phyloP scores from a whole-genome alignment of 1,139 yeast genomes.

The Lodderomyces jiufengensis region DNA sequence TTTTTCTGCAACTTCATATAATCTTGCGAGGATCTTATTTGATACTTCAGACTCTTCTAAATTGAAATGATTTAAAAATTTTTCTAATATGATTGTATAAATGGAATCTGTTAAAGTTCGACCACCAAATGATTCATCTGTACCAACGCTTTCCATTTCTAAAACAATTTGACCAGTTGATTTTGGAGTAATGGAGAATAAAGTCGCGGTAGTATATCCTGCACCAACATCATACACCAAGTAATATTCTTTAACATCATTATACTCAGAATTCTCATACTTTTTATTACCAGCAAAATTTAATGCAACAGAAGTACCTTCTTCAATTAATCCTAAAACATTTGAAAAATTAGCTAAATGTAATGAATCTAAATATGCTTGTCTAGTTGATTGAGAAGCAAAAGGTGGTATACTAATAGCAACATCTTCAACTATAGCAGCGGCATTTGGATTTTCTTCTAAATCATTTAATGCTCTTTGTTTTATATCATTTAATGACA shows the following conservation, averaged over 20 bases:
- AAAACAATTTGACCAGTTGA: conserved; percentile 37
- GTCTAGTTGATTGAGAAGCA: conserved; percentile 62
- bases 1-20: conserved; percentile 81
- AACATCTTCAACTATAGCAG: conserved; percentile 51
- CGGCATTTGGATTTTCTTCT: conserved; percentile 28
- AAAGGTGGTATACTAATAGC: conserved; percentile 78
- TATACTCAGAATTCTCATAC: conserved; percentile 32
- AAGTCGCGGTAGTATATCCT: conserved; percentile 82
- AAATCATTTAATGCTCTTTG: conserved; percentile 54
- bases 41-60: conserved; percentile 39
- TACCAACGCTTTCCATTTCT: conserved; percentile 71
- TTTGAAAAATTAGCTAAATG: conserved; percentile 62
- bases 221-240: conserved; percentile 90
- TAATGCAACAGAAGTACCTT: conserved; percentile 86
- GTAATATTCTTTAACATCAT: conserved; percentile 51
- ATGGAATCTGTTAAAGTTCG: conserved; percentile 64
- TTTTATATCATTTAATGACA: conserved; percentile 69
- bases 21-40: conserved; percentile 59
- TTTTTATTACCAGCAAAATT: conserved; percentile 61
- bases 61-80: conserved; percentile 46
- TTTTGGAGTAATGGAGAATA: conserved; percentile 60
- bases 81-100: conserved; percentile 54
- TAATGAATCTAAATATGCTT: conserved; percentile 70
- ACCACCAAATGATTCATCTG: conserved; percentile 69
- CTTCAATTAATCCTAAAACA: conserved; percentile 71